These are phyloP conservation scores for Calycina herbarum DNA, from an alignment of 2,329 filamentous ascomycete species.

Conservation along the genomic window DNA sequence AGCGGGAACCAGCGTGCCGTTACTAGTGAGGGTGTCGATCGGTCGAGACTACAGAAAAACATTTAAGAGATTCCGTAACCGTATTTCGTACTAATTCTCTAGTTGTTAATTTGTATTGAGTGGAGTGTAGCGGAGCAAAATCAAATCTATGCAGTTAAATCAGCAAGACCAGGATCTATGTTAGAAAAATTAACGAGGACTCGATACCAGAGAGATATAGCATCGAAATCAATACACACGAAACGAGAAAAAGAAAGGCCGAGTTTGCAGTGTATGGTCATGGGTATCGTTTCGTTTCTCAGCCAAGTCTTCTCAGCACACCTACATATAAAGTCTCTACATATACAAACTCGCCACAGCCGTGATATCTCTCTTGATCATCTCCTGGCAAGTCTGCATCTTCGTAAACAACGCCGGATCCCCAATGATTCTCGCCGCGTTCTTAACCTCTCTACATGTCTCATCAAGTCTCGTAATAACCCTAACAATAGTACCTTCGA, in stretches of 20 bases:
- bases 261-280: neutral
- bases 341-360: slow-evolving; percentile 87
- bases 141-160: too few species aligned
- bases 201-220: neutral
- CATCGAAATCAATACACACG: neutral
- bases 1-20: neutral
- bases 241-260: neutral
- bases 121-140: too few species aligned
- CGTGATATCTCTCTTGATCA: slow-evolving; percentile 95
- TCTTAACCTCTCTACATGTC: slow-evolving; percentile 96
- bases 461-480: slow-evolving; percentile 94
- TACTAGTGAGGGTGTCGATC: neutral
- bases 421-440: slow-evolving; percentile 90
- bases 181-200: too few species aligned
- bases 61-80: neutral
- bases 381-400: slow-evolving; percentile 96
- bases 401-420: slow-evolving; percentile 92
- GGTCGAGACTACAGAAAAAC: neutral
- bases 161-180: too few species aligned
- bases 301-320: neutral
- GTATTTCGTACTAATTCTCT: too few species aligned
- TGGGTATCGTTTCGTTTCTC: neutral
- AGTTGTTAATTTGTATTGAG: too few species aligned
- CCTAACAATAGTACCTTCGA: slow-evolving; percentile 95
- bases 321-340: slow-evolving; percentile 45